phyloP scores from a whole-genome alignment of 306 rosid species.

The Inga leiocalycina region DNA sequence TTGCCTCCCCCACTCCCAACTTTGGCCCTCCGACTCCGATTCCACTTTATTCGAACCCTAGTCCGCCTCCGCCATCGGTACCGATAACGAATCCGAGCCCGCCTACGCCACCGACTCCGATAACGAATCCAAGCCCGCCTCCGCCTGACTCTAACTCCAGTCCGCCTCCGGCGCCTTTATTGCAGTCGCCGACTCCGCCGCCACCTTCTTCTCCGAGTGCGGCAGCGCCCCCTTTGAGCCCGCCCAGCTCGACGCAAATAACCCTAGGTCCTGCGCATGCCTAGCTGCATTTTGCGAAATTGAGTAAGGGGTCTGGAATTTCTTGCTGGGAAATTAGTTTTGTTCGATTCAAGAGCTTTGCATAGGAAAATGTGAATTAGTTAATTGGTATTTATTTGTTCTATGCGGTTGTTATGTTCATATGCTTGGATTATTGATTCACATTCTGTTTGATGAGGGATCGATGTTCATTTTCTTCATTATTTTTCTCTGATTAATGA shows the following conservation, averaged over 20 bases:
- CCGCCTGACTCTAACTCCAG: constrained; percentile 37
- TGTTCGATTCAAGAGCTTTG: constrained; percentile 16
- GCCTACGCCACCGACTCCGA: constrained; percentile 20
- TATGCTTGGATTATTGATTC: background rate
- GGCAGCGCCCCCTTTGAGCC: constrained; percentile 55
- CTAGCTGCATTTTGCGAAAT: constrained; percentile 29
- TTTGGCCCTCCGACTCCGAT: constrained; percentile 28
- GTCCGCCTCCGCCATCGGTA: constrained; percentile 9
- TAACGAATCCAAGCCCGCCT: constrained; percentile 46
- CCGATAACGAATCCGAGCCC: constrained; percentile 31
- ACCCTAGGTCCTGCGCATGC: constrained; percentile 64
- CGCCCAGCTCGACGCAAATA: constrained; percentile 48
- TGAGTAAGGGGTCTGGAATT: constrained; percentile 24
- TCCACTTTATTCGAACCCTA: constrained; percentile 21
- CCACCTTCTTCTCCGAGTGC: constrained; percentile 42
- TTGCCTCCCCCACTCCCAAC: constrained; percentile 33
- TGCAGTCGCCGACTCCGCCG: constrained; percentile 36
- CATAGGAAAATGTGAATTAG: constrained; percentile 1
- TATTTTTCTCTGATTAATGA: background rate
- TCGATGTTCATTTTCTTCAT: background rate
- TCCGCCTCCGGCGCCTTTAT: constrained; percentile 31
- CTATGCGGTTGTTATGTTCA: background rate
- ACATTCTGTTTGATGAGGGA: background rate
- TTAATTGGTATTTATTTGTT: background rate
- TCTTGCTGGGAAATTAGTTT: constrained; percentile 13